Conservation (phyloP, 2,329 filamentous ascomycete species). For the Colletotrichum spaethianum region DNA sequence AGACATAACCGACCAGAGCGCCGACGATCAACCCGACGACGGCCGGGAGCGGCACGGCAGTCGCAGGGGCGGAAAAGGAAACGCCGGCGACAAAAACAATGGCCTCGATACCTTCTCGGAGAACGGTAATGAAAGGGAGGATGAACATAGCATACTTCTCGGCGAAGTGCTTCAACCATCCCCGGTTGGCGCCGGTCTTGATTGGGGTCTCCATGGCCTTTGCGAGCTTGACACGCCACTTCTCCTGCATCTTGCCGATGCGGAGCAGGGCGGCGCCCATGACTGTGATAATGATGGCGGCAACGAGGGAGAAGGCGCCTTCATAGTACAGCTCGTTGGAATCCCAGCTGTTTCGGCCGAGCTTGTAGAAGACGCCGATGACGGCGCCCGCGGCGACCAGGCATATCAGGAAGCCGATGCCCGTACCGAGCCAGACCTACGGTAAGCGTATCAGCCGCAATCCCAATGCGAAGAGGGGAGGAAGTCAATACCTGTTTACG, state of each 20-base stretch:
- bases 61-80: constrained; percentile 80
- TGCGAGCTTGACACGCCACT: constrained; percentile 88
- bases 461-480: background rate
- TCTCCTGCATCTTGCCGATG: constrained; percentile 86
- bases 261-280: constrained; percentile 87
- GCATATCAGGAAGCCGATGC: constrained; percentile 71
- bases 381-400: constrained; percentile 74
- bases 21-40: constrained; percentile 80
- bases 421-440: constrained; percentile 74
- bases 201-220: constrained; percentile 72
- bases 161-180: constrained; percentile 71
- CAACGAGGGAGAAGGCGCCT: constrained; percentile 82
- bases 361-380: constrained; percentile 78
- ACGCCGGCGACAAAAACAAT: constrained; percentile 91
- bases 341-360: constrained; percentile 78
- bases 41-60: constrained; percentile 83
- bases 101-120: constrained; percentile 88
- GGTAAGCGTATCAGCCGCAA: background rate
- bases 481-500: constrained; percentile 67
- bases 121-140: constrained; percentile 88
- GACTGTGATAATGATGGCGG: constrained; percentile 83
- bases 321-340: constrained; percentile 84
- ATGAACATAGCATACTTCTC: constrained; percentile 91
- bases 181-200: constrained; percentile 58
- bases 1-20: constrained; percentile 75